Evolutionary conservation across 345 rosid species (phyloP).

Genomic region (Hirschfeldia incana): DNA sequence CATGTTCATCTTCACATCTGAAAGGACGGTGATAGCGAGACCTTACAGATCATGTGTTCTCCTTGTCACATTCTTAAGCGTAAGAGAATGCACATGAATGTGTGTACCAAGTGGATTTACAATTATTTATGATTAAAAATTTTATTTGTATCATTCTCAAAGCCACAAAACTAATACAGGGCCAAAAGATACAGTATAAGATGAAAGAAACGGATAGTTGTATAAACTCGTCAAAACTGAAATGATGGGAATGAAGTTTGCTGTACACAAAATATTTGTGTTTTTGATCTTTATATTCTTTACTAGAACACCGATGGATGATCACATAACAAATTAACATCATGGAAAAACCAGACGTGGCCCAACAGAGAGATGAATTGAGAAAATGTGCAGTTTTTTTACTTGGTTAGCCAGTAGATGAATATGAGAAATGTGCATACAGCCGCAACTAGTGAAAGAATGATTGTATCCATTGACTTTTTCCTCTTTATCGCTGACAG

Average conservation of each 20-base stretch:
- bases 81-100: not conserved
- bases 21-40: conserved; percentile 51
- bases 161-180: not conserved
- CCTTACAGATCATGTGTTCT: conserved; percentile 72
- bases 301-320: conserved; percentile 25
- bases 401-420: conserved; percentile 94
- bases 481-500: conserved; percentile 87
- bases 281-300: conserved; percentile 25
- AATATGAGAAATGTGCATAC: conserved; percentile 92
- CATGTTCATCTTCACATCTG: conserved; percentile 59
- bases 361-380: conserved; percentile 30
- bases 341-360: conserved; percentile 34
- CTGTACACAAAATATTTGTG: conserved; percentile 38
- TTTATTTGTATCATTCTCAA: not conserved
- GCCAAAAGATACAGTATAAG: not conserved
- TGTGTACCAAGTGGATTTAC: too few relatives aligned
- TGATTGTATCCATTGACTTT: conserved; percentile 93
- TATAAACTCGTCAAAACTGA: conserved; percentile 7
- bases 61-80: conserved; percentile 44
- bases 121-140: not conserved
- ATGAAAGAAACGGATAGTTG: conserved; percentile 17
- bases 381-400: conserved; percentile 38
- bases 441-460: conserved; percentile 91
- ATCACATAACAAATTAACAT: conserved; percentile 26
- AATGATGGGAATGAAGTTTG: conserved; percentile 20